phyloP scores from a whole-genome alignment of 208 protist genomes.

The Wallacemonas sp. region DNA sequence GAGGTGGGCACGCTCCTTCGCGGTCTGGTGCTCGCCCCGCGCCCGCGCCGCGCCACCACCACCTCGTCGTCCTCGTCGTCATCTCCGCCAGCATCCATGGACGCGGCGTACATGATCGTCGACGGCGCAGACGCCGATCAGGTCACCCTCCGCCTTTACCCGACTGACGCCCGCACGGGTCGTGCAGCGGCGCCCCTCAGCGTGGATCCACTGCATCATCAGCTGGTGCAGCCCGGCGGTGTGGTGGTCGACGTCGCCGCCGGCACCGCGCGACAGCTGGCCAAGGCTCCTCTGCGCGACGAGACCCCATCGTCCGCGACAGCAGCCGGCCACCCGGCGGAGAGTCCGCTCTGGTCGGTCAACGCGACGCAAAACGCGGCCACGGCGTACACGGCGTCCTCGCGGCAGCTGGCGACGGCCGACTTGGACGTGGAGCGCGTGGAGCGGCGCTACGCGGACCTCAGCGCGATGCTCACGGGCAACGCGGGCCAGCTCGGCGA shows the following conservation, averaged over 20 bases:
- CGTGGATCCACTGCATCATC: conserved; percentile 24
- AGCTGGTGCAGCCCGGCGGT: conserved; percentile 27
- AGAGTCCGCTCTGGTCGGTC: conserved; percentile 10
- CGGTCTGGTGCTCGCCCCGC: conserved; percentile 26
- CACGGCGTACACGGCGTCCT: conserved; percentile 31
- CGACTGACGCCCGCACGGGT: neutral
- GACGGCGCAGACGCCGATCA: conserved; percentile 19
- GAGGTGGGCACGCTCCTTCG: conserved; percentile 1
- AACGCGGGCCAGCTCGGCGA: conserved; percentile 41
- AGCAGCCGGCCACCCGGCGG: neutral
- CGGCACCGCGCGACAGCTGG: neutral
- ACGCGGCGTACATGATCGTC: conserved; percentile 20
- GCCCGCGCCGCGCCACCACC: neutral
- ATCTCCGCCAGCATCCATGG: conserved; percentile 12
- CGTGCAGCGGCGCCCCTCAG: neutral
- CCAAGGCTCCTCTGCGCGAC: neutral
- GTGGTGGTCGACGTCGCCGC: conserved; percentile 3
- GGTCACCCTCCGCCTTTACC: conserved; percentile 17
- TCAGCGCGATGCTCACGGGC: conserved; percentile 56
- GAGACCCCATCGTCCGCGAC: neutral
- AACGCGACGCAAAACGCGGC: conserved; percentile 25
- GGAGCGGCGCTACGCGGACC: conserved; percentile 60
- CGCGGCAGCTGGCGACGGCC: conserved; percentile 41
- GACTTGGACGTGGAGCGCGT: conserved; percentile 60
- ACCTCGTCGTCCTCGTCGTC: conserved; percentile 11